These are phyloP conservation scores for Colletotrichum cuscutae DNA, from an alignment of 2,329 filamentous ascomycete genomes.

Conservation along the genomic window DNA sequence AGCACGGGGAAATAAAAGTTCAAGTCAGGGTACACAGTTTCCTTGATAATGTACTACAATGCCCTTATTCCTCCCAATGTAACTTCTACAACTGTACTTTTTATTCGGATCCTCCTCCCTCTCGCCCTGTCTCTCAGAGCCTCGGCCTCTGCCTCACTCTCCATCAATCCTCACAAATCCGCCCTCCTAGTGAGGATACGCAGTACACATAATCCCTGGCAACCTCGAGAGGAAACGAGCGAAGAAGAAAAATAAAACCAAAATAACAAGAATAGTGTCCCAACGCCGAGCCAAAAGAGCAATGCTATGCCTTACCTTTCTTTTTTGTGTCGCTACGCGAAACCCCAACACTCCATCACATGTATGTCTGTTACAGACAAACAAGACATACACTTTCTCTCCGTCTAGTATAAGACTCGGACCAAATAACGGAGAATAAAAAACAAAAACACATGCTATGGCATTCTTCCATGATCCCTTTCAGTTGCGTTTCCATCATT, in stretches of 20 bases:
- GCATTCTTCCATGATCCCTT: slow-evolving; percentile 18
- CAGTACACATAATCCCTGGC: background rate
- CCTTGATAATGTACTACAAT: background rate
- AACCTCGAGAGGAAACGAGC: background rate
- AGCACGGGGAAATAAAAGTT: background rate
- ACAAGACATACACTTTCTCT: background rate
- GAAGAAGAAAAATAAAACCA: background rate
- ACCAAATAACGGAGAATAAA: slow-evolving; percentile 12
- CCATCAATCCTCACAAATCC: slow-evolving; percentile 1
- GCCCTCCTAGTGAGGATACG: background rate
- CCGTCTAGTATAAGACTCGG: slow-evolving; percentile 30
- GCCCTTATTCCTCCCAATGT: background rate
- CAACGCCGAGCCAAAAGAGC: slow-evolving; percentile 29
- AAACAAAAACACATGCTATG: slow-evolving; percentile 5
- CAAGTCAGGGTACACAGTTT: background rate
- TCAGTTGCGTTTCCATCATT: background rate
- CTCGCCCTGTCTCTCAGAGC: too few relatives aligned
- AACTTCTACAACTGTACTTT: background rate
- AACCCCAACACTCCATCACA: background rate
- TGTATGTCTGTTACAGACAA: background rate
- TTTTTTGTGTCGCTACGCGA: slow-evolving; percentile 11
- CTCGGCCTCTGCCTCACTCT: background rate
- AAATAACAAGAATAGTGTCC: background rate
- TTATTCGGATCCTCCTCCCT: background rate
- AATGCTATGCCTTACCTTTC: slow-evolving; percentile 35